phyloP scores from a whole-genome alignment of 805 yeast species.

The Pichia exigua region DNA sequence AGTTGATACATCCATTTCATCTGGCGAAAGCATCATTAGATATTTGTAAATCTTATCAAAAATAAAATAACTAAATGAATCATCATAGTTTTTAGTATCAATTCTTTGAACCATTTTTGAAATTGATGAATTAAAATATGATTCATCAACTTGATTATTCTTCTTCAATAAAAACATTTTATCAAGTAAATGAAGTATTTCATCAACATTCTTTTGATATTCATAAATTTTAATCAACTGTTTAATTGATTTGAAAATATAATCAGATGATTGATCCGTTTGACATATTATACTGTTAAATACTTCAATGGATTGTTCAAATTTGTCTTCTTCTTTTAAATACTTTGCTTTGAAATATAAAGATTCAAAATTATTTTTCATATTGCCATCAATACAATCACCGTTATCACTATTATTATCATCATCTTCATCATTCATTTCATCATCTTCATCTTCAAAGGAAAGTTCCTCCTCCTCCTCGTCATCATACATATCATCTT shows the following conservation, averaged over 20 bases:
- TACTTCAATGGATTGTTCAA: slow-evolving; percentile 18
- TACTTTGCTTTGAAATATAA: slow-evolving; percentile 29
- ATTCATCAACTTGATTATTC: slow-evolving; percentile 12
- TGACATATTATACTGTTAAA: slow-evolving; percentile 18
- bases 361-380: slow-evolving; percentile 18
- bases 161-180: slow-evolving; percentile 15
- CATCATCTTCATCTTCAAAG: slow-evolving; percentile 17
- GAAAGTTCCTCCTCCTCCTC: neutral
- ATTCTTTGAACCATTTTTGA: slow-evolving; percentile 24
- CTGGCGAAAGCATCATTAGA: slow-evolving; percentile 3
- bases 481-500: slow-evolving; percentile 31
- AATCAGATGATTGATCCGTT: slow-evolving; percentile 10
- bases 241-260: slow-evolving; percentile 27
- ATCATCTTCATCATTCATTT: slow-evolving; percentile 12
- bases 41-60: slow-evolving; percentile 18
- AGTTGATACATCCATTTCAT: slow-evolving; percentile 6
- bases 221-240: slow-evolving; percentile 26
- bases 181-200: slow-evolving; percentile 12
- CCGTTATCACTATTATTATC: slow-evolving; percentile 10
- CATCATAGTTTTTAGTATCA: slow-evolving; percentile 17
- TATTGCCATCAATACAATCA: neutral
- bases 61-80: slow-evolving; percentile 14
- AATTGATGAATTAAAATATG: slow-evolving; percentile 26
- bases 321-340: slow-evolving; percentile 26
- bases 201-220: slow-evolving; percentile 12